A percentile compares a stretch with the other conserved stretches of the same genome.
phyloP scores from a whole-genome alignment of 2,329 filamentous ascomycete genomes.

The Trichoderma sp. region DNA sequence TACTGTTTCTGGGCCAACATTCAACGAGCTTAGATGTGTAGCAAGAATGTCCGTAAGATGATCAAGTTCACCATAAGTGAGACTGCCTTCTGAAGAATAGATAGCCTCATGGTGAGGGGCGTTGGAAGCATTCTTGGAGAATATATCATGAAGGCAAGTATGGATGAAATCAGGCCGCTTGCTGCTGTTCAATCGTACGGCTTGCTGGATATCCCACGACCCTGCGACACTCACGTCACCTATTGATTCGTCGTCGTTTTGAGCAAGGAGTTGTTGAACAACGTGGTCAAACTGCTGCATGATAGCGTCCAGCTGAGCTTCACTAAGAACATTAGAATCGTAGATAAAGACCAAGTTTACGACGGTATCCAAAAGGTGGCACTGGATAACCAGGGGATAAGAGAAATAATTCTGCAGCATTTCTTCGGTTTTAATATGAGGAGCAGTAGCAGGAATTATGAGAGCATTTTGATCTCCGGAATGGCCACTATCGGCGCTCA shows the following conservation, averaged over 20 bases:
- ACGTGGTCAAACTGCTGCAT: slow-evolving; percentile 16
- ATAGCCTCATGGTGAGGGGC: slow-evolving; percentile 14
- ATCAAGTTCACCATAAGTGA: slow-evolving; percentile 16
- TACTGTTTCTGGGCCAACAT: slow-evolving; percentile 27
- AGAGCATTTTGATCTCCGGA: neutral
- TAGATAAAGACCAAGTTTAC: slow-evolving; percentile 12
- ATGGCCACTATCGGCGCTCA: neutral
- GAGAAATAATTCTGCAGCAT: slow-evolving; percentile 15
- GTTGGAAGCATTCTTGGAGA: neutral
- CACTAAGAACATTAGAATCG: neutral
- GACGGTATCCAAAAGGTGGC: neutral
- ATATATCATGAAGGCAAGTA: slow-evolving; percentile 2
- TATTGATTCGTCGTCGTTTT: neutral
- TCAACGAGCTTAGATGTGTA: slow-evolving; percentile 17
- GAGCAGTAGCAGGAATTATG: neutral
- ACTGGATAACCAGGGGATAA: slow-evolving; percentile 14
- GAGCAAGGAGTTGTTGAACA: slow-evolving; percentile 3
- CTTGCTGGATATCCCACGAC: slow-evolving; percentile 11
- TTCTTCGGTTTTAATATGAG: neutral
- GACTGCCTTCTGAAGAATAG: slow-evolving; percentile 9
- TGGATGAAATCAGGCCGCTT: neutral
- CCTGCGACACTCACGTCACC: neutral
- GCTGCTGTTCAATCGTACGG: slow-evolving; percentile 2
- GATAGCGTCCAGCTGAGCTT: neutral
- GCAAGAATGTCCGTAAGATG: slow-evolving; percentile 2